Evolutionary conservation across 805 yeast genomes (phyloP).

Genomic region (Cyberlindnera suaveolens): DNA sequence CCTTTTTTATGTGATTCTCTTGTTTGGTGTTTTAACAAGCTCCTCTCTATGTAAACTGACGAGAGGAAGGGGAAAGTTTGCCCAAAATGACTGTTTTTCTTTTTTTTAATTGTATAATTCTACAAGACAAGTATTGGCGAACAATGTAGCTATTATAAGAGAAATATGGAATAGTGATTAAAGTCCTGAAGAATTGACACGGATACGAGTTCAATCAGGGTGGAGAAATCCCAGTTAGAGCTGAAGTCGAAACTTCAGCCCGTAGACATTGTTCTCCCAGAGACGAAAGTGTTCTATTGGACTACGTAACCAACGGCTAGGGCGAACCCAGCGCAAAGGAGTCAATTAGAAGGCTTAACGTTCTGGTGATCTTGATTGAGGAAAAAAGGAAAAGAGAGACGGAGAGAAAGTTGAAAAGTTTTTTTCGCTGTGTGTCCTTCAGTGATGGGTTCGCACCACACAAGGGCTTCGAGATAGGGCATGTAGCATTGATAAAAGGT

Average conservation of each 20-base stretch:
- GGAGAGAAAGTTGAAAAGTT: not conserved
- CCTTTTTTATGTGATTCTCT: too few species aligned
- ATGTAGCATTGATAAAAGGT: not conserved
- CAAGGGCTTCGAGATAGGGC: not conserved
- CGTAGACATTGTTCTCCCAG: slow-evolving; percentile 21
- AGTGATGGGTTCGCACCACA: not conserved
- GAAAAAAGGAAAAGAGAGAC: not conserved
- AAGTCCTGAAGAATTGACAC: slow-evolving; percentile 20
- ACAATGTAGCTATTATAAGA: not conserved
- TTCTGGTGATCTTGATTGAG: slow-evolving; percentile 14
- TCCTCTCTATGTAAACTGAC: too few species aligned
- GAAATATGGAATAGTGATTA: slow-evolving; percentile 24
- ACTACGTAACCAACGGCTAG: slow-evolving; percentile 23
- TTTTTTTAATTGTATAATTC: not conserved
- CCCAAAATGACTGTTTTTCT: not conserved
- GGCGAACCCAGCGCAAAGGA: slow-evolving; percentile 26
- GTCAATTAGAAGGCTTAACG: slow-evolving; percentile 24
- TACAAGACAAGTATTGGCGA: not conserved
- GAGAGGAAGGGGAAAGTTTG: not conserved
- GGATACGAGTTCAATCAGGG: slow-evolving; percentile 22
- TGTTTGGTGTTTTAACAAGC: too few species aligned
- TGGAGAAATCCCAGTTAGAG: slow-evolving; percentile 16
- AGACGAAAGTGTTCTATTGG: slow-evolving; percentile 25
- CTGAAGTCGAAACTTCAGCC: not conserved
- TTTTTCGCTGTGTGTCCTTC: not conserved